Evolutionary conservation across 2,329 filamentous ascomycete species (phyloP), one percentile per base, ranked within the genome.

Genomic region (Fusarium luffae): DNA sequence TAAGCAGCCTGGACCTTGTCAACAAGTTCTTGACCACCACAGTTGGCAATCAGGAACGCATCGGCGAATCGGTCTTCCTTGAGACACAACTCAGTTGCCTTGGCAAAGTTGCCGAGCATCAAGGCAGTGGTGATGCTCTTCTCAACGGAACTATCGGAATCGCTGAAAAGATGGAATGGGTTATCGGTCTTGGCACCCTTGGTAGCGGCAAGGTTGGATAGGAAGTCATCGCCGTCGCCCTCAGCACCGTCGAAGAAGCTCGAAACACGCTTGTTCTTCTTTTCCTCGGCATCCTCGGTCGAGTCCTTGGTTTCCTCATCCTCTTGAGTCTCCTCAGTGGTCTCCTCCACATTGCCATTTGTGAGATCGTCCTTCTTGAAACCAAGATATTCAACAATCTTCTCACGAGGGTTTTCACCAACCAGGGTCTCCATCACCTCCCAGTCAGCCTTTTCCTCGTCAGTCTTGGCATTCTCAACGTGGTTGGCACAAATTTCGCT

Each of bases 31-130:
- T 97, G 93, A 50, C 95, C 96, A 62, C 96, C 94, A 75, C 94
- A 98, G 75, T 98, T 97, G 48, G 97, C 96, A 77, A 99, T 95
- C 84, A 99, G 93, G 81, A 99, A 97, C 41, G 96, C 96, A 82
- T 99, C 96, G 0, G 96, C 96, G 78, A 98, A 90, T 55, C 94
- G 90, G 70, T 97, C 90, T 79, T 98, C 93, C 75, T 93, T 90
- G 18, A 99, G 83, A 74, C 94, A 97, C 54, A 97, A 89, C 59
- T 97, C 92, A 61, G 97, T 90, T 19, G 96, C 96, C 77, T 92
- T 92, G 60, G 94, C 90, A 75, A 99, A 99, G 69, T 97, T 89
- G 10, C 96, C 96, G 12, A 98, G 85, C 83, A 98, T 92, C 62
- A 99, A 82, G 32, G 95, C 92, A 74, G 89, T 91, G 6, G 96